Evolutionary conservation across 169 alveolate species (phyloP).

Genomic region (Cryptosporidium parvum): DNA sequence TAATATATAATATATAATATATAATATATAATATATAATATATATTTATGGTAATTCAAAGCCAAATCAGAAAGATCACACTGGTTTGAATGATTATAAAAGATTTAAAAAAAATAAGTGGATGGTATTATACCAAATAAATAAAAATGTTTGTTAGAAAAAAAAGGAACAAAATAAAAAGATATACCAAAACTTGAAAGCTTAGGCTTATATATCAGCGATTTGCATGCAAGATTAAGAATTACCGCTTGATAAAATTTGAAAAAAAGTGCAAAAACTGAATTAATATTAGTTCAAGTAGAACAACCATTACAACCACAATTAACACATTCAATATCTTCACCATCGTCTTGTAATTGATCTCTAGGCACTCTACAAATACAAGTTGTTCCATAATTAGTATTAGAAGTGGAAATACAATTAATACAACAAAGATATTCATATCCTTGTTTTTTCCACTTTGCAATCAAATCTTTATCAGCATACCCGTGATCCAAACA

Average conservation of each 20-base stretch:
- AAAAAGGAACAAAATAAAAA: not conserved
- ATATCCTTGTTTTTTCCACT: slow-evolving; percentile 99
- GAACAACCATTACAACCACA: slow-evolving; percentile 99
- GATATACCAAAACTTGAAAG: not conserved
- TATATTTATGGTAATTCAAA: not conserved
- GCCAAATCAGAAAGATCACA: not conserved
- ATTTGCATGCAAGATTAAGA: too few species aligned
- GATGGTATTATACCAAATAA: not conserved
- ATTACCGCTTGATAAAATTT: not conserved
- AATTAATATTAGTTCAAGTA: slow-evolving; percentile 56
- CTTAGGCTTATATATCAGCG: not conserved
- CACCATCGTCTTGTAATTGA: slow-evolving; percentile 92
- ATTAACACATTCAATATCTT: slow-evolving; percentile 93
- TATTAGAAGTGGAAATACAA: slow-evolving; percentile 93
- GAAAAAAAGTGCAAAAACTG: not conserved
- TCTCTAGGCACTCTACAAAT: slow-evolving; percentile 98
- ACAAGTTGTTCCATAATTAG: slow-evolving; percentile 95
- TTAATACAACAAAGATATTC: slow-evolving; percentile 97
- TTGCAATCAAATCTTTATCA: slow-evolving; percentile 96
- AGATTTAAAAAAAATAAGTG: too few species aligned
- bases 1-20: too few species aligned
- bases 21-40: too few species aligned
- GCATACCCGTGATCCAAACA: slow-evolving; percentile 96
- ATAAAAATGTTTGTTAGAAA: too few species aligned
- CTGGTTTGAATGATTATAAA: not conserved